Evolutionary conservation across 768 basidiomycete species (phyloP).

Genomic region (Leucosporidium yakuticum): DNA sequence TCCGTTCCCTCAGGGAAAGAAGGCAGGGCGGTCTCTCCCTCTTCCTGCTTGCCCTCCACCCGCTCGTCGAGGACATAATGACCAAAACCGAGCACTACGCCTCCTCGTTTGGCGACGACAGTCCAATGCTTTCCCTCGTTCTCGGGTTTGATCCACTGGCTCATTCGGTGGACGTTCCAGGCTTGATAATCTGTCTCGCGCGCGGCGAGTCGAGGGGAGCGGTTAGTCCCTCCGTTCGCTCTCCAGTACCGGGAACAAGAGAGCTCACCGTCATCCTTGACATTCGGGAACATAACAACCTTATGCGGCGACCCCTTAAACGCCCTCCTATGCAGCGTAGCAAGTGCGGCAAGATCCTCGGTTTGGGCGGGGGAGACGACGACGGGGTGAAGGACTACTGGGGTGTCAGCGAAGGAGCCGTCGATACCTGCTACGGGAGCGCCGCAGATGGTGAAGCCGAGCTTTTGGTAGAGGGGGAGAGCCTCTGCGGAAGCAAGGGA

Average conservation of each 20-base stretch:
- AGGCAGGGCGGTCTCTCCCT: not conserved
- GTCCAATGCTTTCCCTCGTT: not conserved
- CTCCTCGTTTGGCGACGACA: not conserved
- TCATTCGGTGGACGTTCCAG: not conserved
- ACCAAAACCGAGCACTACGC: not conserved
- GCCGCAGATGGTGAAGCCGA: too few species aligned
- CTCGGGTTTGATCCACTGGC: not conserved
- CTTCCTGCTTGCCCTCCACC: not conserved
- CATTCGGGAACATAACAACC: too few species aligned
- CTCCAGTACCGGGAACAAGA: too few species aligned
- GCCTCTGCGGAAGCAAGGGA: not conserved
- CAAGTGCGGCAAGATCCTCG: not conserved
- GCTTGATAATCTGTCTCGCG: not conserved
- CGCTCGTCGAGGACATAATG: not conserved
- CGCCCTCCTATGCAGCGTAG: not conserved
- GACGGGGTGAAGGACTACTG: not conserved
- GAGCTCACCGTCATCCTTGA: not conserved
- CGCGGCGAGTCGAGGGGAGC: too few species aligned
- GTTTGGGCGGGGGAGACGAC: not conserved
- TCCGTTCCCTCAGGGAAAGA: not conserved
- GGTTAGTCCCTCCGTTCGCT: too few species aligned
- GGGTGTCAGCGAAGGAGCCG: too few species aligned
- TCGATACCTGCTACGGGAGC: too few species aligned
- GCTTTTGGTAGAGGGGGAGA: too few species aligned
- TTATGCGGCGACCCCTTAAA: not conserved